phyloP scores from a whole-genome alignment of 2,329 filamentous ascomycete species.

The Rugonectria rugulosa region DNA sequence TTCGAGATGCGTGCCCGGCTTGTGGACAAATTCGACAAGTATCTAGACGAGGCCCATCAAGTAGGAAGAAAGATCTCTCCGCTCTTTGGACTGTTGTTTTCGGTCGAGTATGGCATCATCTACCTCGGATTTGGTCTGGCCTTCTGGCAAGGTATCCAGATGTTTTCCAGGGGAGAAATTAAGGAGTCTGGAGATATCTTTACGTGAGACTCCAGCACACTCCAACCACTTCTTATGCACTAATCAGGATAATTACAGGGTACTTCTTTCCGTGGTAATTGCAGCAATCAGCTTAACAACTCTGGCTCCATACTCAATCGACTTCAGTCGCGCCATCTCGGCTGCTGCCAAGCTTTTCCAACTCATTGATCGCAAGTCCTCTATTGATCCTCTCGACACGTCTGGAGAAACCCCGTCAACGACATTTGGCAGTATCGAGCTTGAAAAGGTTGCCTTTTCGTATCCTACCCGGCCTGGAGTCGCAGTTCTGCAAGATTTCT shows the following conservation, averaged over 20 bases:
- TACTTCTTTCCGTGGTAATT: conserved; percentile 49
- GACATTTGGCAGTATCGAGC: conserved; percentile 44
- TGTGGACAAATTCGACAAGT: conserved; percentile 48
- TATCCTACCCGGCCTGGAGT: conserved; percentile 55
- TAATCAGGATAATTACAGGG: conserved; percentile 32
- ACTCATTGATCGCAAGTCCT: conserved; percentile 48
- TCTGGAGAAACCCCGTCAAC: conserved; percentile 41
- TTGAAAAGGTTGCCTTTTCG: conserved; percentile 52
- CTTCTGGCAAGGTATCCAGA: conserved; percentile 54
- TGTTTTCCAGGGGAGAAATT: conserved; percentile 49
- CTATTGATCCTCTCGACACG: conserved; percentile 46
- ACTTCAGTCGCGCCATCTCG: conserved; percentile 48
- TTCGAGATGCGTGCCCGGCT: conserved; percentile 51
- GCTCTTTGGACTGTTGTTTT: conserved; percentile 49
- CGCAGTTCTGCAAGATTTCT: conserved; percentile 51
- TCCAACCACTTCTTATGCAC: not conserved
- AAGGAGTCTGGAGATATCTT: conserved; percentile 48
- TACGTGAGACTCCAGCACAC: conserved; percentile 40
- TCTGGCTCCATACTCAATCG: conserved; percentile 47
- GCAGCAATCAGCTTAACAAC: conserved; percentile 46
- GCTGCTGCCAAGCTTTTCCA: conserved; percentile 46
- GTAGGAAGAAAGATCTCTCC: conserved; percentile 49
- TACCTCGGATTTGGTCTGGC: conserved; percentile 52
- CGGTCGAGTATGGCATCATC: conserved; percentile 49
- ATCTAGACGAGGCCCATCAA: conserved; percentile 45